Conservation (phyloP, 805 yeast species). For the Lachancea thermotolerans region DNA sequence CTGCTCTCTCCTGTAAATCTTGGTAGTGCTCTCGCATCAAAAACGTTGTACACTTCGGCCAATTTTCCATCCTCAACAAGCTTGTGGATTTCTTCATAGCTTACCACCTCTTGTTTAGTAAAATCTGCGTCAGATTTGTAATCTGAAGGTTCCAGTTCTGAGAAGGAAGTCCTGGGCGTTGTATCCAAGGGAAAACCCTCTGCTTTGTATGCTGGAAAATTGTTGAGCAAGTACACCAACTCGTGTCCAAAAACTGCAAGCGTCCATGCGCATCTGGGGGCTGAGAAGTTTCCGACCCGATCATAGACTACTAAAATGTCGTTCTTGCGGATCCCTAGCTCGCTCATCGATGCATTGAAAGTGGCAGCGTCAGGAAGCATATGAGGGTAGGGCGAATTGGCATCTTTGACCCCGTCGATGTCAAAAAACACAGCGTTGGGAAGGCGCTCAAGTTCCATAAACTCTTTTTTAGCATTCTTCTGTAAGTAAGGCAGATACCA, state of each 20-base stretch:
- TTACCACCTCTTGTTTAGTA: constrained; percentile 46
- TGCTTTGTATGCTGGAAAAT: constrained; percentile 47
- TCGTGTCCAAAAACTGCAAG: constrained; percentile 73
- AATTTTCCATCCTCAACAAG: constrained; percentile 46
- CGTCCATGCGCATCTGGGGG: constrained; percentile 93
- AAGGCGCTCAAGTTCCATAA: constrained; percentile 48
- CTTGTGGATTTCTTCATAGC: constrained; percentile 58
- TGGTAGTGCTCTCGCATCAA: constrained; percentile 77
- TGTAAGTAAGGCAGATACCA: constrained; percentile 86
- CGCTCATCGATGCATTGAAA: constrained; percentile 47
- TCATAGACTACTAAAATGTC: constrained; percentile 80
- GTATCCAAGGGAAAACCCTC: constrained; percentile 42
- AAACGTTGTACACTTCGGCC: constrained; percentile 42
- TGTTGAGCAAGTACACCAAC: constrained; percentile 62
- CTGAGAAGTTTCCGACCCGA: constrained; percentile 73
- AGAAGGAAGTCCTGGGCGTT: constrained; percentile 12
- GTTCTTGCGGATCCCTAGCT: constrained; percentile 47
- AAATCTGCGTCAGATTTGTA: constrained; percentile 34
- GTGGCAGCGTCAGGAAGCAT: constrained; percentile 67
- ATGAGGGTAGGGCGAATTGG: constrained; percentile 67
- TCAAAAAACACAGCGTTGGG: constrained; percentile 70
- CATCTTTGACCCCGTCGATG: constrained; percentile 61
- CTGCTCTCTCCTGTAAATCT: constrained; percentile 75
- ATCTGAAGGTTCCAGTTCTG: constrained; percentile 19
- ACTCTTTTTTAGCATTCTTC: constrained; percentile 51